phyloP scores from a whole-genome alignment of 306 rosid genomes.

The Cucurbita ficifolia region DNA sequence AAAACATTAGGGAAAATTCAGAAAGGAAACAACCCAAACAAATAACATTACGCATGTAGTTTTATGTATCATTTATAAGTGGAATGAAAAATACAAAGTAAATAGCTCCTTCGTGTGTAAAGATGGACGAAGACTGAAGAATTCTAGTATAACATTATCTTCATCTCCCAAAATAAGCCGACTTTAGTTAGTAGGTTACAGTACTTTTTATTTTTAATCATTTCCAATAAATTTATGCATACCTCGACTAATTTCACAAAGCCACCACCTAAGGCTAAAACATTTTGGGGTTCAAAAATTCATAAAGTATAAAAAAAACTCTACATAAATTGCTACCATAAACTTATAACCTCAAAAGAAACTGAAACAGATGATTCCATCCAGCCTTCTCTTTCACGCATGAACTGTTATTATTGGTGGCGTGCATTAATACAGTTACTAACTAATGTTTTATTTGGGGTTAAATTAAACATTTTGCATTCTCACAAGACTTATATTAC shows the following conservation, averaged over 20 bases:
- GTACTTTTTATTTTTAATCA: neutral
- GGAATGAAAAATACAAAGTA: neutral
- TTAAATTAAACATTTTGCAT: neutral
- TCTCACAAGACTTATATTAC: neutral
- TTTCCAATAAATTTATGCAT: neutral
- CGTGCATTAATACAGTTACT: neutral
- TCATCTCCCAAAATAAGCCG: neutral
- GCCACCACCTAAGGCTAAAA: neutral
- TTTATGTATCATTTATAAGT: neutral
- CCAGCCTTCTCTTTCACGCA: neutral
- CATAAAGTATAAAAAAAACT: neutral
- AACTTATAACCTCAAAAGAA: neutral
- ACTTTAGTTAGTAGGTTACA: neutral
- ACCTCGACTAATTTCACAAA: neutral
- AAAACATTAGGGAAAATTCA: neutral
- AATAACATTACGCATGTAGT: neutral
- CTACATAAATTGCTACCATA: neutral
- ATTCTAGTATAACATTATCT: neutral
- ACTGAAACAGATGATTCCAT: neutral
- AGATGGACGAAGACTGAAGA: neutral
- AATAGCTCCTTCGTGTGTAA: neutral
- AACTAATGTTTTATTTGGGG: neutral
- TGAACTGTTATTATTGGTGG: neutral
- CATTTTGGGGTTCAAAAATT: neutral
- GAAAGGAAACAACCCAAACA: neutral